These are phyloP conservation scores for Miscanthus lutarioriparius DNA, from an alignment of 176 grass and related monocot genomes.

Conservation along the genomic window DNA sequence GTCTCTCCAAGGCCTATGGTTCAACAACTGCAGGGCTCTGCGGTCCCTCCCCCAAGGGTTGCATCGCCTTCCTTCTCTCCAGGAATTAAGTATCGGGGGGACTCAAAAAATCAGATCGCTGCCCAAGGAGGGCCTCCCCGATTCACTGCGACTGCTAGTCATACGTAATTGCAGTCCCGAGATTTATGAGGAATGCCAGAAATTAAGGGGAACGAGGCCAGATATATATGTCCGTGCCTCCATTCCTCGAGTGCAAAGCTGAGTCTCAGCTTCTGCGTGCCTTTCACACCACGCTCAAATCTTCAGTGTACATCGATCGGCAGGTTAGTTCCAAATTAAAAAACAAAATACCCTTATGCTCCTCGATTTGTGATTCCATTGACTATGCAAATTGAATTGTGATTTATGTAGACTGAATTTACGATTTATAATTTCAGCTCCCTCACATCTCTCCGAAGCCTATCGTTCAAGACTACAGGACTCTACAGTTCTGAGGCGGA, in stretches of 20 bases:
- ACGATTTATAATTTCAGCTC: too few relatives aligned
- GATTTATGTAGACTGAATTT: background rate
- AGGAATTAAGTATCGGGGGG: accelerated
- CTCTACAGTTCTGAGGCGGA: too few relatives aligned
- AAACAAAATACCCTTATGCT: background rate
- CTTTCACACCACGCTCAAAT: too few relatives aligned
- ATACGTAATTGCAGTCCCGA: accelerated
- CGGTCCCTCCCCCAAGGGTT: background rate
- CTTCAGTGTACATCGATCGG: too few relatives aligned
- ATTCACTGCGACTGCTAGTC: background rate
- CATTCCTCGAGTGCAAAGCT: too few relatives aligned
- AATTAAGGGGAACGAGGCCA: background rate
- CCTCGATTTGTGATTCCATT: background rate
- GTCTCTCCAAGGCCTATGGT: background rate
- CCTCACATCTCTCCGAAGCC: too few relatives aligned
- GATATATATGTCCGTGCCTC: background rate
- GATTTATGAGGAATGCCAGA: background rate
- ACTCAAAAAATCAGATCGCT: background rate
- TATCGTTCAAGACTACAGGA: too few relatives aligned
- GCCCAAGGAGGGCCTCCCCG: background rate
- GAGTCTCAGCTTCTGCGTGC: too few relatives aligned
- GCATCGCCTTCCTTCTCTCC: background rate
- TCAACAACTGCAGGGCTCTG: background rate
- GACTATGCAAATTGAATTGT: too few relatives aligned
- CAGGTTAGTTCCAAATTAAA: too few relatives aligned